These are phyloP conservation scores for Calonectria crousiana DNA, from an alignment of 2,329 filamentous ascomycete species.

Conservation along the genomic window DNA sequence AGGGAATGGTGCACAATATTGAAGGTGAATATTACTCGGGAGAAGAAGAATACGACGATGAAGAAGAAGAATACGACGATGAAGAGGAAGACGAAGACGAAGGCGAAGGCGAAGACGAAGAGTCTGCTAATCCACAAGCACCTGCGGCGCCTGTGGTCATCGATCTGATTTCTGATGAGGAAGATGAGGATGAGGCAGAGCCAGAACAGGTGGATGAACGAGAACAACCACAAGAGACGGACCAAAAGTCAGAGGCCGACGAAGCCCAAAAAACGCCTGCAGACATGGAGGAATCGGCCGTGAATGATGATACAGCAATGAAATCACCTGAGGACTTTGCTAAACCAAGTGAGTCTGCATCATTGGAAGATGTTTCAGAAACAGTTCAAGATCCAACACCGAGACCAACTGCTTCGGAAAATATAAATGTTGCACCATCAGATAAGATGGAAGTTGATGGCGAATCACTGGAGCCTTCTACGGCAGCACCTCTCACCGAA, in stretches of 20 bases:
- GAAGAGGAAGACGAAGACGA: slow-evolving; percentile 42
- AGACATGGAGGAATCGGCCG: neutral
- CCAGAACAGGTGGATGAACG: slow-evolving; percentile 1
- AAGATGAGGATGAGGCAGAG: slow-evolving; percentile 53
- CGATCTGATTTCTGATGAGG: slow-evolving; percentile 60
- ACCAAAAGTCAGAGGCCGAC: neutral
- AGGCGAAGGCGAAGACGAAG: slow-evolving; percentile 44
- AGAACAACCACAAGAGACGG: slow-evolving; percentile 7
- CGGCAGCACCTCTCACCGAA: neutral
- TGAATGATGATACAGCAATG: neutral
- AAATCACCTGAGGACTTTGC: neutral
- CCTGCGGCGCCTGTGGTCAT: slow-evolving; percentile 58
- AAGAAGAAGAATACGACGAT: slow-evolving; percentile 24
- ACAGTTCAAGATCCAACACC: neutral
- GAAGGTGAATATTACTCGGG: slow-evolving; percentile 44
- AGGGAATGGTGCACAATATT: slow-evolving; percentile 46
- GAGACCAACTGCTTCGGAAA: neutral
- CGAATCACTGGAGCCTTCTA: neutral
- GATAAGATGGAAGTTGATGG: slow-evolving; percentile 23
- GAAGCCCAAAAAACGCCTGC: neutral
- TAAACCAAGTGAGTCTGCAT: neutral
- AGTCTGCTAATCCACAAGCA: slow-evolving; percentile 30
- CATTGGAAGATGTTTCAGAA: neutral
- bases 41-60: slow-evolving; percentile 38
- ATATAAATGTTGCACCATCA: neutral